Percentiles rank a stretch among this genome's conserved stretches.
Conservation (phyloP, 192 early-diverging fungal genomes). For the Coemansia sp. region DNA sequence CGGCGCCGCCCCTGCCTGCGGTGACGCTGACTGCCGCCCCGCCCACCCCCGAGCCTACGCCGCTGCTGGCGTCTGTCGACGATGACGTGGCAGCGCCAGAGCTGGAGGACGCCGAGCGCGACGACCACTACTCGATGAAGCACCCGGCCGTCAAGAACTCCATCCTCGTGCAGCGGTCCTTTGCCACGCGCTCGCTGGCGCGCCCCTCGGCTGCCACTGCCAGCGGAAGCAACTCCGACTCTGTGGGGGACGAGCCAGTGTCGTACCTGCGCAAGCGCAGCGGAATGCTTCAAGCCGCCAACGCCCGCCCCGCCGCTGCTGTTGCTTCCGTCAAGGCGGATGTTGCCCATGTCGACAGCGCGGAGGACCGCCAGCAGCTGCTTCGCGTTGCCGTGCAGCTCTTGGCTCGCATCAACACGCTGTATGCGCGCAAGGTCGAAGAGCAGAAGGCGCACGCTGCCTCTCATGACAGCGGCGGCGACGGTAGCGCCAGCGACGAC, state of each 20-base stretch:
- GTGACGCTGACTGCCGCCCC: background rate
- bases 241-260: conserved; percentile 38
- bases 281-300: conserved; percentile 12
- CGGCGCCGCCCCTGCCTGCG: background rate
- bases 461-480: background rate
- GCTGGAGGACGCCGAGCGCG: conserved; percentile 35
- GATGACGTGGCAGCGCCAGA: conserved; percentile 31
- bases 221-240: background rate
- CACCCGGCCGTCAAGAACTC: conserved; percentile 28
- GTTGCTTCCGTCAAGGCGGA: background rate
- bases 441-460: conserved; percentile 16
- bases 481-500: conserved; percentile 3
- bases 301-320: background rate
- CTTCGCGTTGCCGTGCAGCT: conserved; percentile 36
- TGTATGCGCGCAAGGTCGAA: conserved; percentile 41
- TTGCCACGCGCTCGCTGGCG: conserved; percentile 22
- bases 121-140: conserved; percentile 19
- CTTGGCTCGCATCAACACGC: conserved; percentile 45
- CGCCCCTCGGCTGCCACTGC: background rate
- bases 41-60: background rate
- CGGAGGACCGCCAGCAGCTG: conserved; percentile 15
- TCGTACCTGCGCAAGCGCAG: conserved; percentile 49
- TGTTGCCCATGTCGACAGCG: background rate
- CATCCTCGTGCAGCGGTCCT: conserved; percentile 38
- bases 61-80: background rate